Base-by-base conservation (phyloP, 2,329 filamentous ascomycete species). In the Fusarium tupiense region DNA sequence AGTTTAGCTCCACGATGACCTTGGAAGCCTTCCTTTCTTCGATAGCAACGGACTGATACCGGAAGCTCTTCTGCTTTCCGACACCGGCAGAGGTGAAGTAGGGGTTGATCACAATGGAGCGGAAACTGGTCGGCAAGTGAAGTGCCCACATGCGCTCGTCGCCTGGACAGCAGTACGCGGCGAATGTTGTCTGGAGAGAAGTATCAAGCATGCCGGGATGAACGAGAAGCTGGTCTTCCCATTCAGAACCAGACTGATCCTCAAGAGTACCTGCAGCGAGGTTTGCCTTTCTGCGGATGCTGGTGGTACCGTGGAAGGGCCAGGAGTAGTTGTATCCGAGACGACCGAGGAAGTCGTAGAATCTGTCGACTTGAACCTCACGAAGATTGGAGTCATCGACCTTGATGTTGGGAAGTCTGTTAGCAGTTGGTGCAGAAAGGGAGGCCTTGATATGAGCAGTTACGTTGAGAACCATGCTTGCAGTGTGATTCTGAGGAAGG, bases 131-230 rank as follows among this genome's bases (percentile, higher is more conserved):
- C 0, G 58, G 69, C 17, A 84, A 47, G 53, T 82, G 78, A 8
- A 81, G 66, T 1, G 78, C 66, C 76, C 79, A 80, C 12, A 85
- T 73, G 8, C 73, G 71, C 10, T 78, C 78, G 31, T 83, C 81
- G 0, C 78, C 79, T 1, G 83, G 83, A 19, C 70, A 79, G 7
- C 77, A 75, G 60, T 73, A 76, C 1, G 83, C 82, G 77, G 56
- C 17, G 82, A 73, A 22, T 68, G 62, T 54, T 1, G 79, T 67
- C 67, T 85, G 84, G 56, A 85, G 79, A 11, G 80, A 75, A 2
- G 75, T 76, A 47, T 84, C 83, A 0, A 85, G 74, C 10, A 76
- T 70, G 0, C 71, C 79, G 1, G 56, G 64, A 4, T 61, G 64
- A 8, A 61, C 38, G 0, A 58, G 10, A 1, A 60, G 50, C 1